Conservation (phyloP, 805 yeast species). For the Candida yuanshanica region DNA sequence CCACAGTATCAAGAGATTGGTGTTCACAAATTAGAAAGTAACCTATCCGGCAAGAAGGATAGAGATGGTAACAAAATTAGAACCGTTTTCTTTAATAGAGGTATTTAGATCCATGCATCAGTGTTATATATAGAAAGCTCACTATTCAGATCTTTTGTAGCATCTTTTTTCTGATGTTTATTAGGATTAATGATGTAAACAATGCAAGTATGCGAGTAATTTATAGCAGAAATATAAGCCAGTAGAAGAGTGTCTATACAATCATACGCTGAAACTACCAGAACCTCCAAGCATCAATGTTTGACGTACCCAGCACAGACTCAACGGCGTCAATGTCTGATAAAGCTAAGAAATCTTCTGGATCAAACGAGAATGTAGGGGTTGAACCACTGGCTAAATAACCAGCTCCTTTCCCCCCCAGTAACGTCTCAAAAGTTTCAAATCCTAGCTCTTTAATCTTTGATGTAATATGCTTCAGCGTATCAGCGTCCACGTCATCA, state of each 20-base stretch:
- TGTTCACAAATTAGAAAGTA: conserved; percentile 55
- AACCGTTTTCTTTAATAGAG: conserved; percentile 84
- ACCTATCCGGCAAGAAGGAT: conserved; percentile 57
- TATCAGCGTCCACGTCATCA: conserved; percentile 27
- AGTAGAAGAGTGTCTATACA: no score
- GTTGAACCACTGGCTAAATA: conserved; percentile 23
- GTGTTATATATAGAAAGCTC: no score
- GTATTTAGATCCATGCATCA: conserved; percentile 48
- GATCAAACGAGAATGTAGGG: conserved; percentile 13
- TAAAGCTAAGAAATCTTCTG: conserved; percentile 34
- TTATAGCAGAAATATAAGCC: not conserved
- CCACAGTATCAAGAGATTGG: conserved; percentile 76
- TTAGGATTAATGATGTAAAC: not conserved
- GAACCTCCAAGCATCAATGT: conserved; percentile 46
- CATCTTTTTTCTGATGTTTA: no score
- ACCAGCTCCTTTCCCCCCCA: conserved; percentile 92
- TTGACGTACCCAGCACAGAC: conserved; percentile 37
- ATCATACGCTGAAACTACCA: conserved; percentile 38
- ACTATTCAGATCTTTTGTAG: no score
- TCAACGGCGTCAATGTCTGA: conserved; percentile 44
- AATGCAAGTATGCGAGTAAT: not conserved
- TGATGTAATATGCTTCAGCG: conserved; percentile 29
- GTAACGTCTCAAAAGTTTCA: conserved; percentile 68
- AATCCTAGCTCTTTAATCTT: conserved; percentile 46
- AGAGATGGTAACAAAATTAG: conserved; percentile 51